Percentiles rank a stretch among this genome's conserved stretches.
Conservation (phyloP, 2,329 filamentous ascomycete genomes). For the Aureobasidium sp. region DNA sequence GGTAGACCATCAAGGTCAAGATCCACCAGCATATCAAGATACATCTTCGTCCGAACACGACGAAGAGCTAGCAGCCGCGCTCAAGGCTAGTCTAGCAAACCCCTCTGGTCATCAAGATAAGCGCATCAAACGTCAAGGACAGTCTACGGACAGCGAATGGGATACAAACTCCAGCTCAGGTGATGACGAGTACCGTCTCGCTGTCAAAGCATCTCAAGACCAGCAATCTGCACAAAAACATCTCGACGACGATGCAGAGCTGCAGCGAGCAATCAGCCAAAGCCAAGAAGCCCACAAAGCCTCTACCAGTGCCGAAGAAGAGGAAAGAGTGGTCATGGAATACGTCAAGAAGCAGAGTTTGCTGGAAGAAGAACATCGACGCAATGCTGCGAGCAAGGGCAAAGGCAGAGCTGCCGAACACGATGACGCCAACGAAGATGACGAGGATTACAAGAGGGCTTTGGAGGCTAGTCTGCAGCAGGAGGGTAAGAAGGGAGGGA, state of each 20-base stretch:
- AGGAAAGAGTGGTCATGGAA: constrained; percentile 67
- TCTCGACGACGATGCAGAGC: constrained; percentile 24
- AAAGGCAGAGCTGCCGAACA: constrained; percentile 25
- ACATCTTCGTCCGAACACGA: background rate
- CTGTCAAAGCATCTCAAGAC: constrained; percentile 4
- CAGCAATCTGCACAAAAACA: constrained; percentile 22
- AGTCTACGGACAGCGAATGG: background rate
- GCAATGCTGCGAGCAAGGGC: constrained; percentile 21
- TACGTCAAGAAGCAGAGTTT: constrained; percentile 72
- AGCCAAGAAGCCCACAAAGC: constrained; percentile 30
- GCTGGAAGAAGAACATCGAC: constrained; percentile 52
- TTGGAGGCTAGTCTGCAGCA: constrained; percentile 48
- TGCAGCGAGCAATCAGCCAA: constrained; percentile 24
- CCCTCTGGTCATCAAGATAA: background rate
- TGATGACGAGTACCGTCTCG: constrained; percentile 23
- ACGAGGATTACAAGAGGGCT: constrained; percentile 47
- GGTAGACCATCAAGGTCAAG: constrained; percentile 22
- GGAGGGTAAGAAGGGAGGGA: constrained; percentile 15
- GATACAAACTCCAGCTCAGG: background rate
- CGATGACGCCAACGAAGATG: constrained; percentile 18
- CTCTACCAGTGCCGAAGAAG: constrained; percentile 35
- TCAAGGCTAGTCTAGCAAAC: constrained; percentile 26
- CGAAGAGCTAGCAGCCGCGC: constrained; percentile 29
- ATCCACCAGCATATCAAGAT: constrained; percentile 2
- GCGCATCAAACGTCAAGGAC: background rate